A percentile compares a stretch with the other conserved stretches of the same genome.
phyloP scores from a whole-genome alignment of 164 flowering plant genomes.

The Platanus orientalis region DNA sequence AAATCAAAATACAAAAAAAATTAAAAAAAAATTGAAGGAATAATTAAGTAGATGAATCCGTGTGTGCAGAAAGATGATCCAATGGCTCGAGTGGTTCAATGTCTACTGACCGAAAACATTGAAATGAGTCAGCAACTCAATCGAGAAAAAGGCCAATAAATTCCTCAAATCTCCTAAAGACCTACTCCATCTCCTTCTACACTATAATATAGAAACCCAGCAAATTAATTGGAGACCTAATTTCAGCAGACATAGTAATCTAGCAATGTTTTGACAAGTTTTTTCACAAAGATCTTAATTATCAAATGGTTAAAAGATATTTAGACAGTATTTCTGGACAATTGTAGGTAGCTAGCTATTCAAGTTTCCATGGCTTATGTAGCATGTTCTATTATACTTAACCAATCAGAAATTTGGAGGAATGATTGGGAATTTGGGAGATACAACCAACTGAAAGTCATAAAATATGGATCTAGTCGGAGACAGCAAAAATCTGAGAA shows the following conservation, averaged over 20 bases:
- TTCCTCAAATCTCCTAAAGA: too few species aligned
- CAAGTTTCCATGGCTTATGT: not conserved
- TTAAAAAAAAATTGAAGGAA: too few species aligned
- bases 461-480: not conserved
- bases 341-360: not conserved
- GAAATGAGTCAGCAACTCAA: too few species aligned
- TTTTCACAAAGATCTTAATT: not conserved
- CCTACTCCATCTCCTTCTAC: not conserved
- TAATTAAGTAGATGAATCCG: too few species aligned
- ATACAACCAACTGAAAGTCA: not conserved
- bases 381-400: not conserved
- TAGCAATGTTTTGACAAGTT: not conserved
- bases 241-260: too few species aligned
- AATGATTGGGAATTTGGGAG: not conserved
- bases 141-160: not conserved
- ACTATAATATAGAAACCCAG: too few species aligned
- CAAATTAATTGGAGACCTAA: too few species aligned
- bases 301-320: not conserved
- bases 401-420: not conserved
- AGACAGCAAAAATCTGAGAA: too few species aligned
- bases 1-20: too few species aligned
- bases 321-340: not conserved
- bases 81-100: too few species aligned
- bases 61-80: too few species aligned
- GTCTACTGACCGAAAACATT: too few species aligned